Evolutionary conservation across 306 rosid genomes (phyloP).

Genomic region (Hippophae gyantsensis): DNA sequence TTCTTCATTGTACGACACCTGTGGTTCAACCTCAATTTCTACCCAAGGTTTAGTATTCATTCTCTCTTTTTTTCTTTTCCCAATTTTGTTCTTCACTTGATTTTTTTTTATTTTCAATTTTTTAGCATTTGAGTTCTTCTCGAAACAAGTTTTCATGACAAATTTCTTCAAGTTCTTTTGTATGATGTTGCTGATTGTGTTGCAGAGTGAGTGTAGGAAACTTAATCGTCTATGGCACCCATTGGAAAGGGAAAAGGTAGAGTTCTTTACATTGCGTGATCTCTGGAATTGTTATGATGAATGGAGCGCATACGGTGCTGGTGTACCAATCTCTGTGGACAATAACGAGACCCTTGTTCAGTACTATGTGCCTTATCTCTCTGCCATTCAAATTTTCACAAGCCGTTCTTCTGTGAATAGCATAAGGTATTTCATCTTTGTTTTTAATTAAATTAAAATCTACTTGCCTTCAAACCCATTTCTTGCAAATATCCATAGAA

Average conservation of each 20-base stretch:
- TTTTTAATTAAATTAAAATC: neutral
- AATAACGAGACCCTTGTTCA: conserved; percentile 76
- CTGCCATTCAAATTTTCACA: conserved; percentile 85
- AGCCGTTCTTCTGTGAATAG: conserved; percentile 39
- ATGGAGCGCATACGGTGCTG: conserved; percentile 97
- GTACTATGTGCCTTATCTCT: conserved; percentile 94
- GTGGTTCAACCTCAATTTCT: conserved; percentile 59
- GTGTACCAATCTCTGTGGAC: conserved; percentile 59
- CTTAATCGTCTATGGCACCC: conserved; percentile 87
- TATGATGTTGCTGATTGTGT: neutral
- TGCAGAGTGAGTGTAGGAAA: conserved; percentile 62
- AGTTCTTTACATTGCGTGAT: conserved; percentile 68
- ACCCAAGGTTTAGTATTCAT: conserved; percentile 39
- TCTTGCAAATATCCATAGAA: too few species aligned
- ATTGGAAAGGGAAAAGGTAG: conserved; percentile 76
- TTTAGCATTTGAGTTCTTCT: neutral
- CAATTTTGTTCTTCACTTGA: too few species aligned
- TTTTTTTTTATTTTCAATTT: neutral
- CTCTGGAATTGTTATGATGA: conserved; percentile 82
- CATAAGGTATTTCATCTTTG: conserved; percentile 39
- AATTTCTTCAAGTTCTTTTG: neutral
- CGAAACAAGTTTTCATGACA: neutral
- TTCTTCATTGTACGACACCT: conserved; percentile 77
- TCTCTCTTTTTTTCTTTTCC: neutral
- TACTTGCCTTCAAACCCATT: too few species aligned